Conservation (phyloP, 495 filamentous ascomycete species). For the Endocarpon pusillum region DNA sequence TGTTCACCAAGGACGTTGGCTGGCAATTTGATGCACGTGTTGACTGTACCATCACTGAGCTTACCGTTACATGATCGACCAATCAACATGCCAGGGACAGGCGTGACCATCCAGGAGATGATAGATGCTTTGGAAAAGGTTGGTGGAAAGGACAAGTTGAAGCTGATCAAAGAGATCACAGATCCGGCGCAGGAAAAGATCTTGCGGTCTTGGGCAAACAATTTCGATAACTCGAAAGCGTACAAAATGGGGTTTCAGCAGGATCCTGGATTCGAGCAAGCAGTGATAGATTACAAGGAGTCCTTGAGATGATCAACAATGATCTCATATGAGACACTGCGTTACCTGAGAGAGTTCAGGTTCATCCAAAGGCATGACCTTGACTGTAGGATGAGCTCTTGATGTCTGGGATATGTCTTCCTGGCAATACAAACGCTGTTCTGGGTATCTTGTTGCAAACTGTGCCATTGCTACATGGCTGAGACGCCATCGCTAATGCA, state of each 20-base stretch:
- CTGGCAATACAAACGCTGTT: too few species aligned
- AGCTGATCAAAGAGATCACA: constrained; percentile 39
- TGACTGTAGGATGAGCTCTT: too few species aligned
- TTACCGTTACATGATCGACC: constrained; percentile 39
- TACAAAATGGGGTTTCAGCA: constrained; percentile 38
- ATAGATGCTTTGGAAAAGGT: constrained; percentile 51
- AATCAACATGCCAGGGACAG: constrained; percentile 55
- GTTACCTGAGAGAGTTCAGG: too few species aligned
- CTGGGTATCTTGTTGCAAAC: too few species aligned
- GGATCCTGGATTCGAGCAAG: constrained; percentile 38
- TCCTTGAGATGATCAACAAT: constrained; percentile 17
- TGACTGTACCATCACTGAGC: constrained; percentile 30
- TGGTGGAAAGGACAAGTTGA: constrained; percentile 47
- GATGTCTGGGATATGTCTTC: too few species aligned
- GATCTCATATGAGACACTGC: too few species aligned
- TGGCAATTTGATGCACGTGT: constrained; percentile 44
- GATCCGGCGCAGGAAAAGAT: constrained; percentile 43
- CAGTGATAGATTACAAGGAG: constrained; percentile 35
- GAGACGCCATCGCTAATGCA: too few species aligned
- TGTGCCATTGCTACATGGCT: too few species aligned
- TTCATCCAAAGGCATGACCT: too few species aligned
- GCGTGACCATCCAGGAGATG: constrained; percentile 51
- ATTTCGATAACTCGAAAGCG: constrained; percentile 43
- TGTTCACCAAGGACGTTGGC: constrained; percentile 44
- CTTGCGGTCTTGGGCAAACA: constrained; percentile 49